Evolutionary conservation across 495 filamentous ascomycete species (phyloP), one percentile per base, ranked within the genome.

Genomic region (Poronia punctata): DNA sequence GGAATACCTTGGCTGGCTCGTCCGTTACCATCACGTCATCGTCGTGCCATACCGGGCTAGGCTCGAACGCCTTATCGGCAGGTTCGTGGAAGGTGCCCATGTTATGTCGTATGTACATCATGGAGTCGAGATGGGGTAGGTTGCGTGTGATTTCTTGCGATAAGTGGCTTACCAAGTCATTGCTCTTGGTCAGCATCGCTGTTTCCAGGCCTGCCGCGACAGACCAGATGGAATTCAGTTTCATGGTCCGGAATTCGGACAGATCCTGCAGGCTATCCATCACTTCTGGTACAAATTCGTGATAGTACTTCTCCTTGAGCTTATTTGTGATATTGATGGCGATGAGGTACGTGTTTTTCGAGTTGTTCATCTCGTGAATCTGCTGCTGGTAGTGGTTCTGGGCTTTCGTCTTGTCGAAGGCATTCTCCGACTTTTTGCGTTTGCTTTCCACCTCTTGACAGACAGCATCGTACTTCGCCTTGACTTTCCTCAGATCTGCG

Each of bases 31-130:
- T 88, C 11, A 72, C 59, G 35, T 80, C 83, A 50, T 95, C 90
- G 50, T 99, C 92, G 54, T 95, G 86, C 93, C 93, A 99, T 35
- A 99, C 81, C 5, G 89, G 88, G 59, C 89, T 95, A 1, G 92
- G 86, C 62, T 99, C 93, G 51, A 99, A 99, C 10, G 62, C 68
- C 54, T 94, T 78, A 63, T 93, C 80, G 5, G 69, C 45, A 2
- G 93, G 93, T 55, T 97, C 93, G 46, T 84, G 79, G 64, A 82
- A 88, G 43, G 73, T 65, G 26, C 74, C 76, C 46, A 82, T 78
- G 50, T 99, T 99, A 62, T 99, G 92, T 39, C 82, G 79, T 25
- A 89, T 77, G 62, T 93, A 99, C 93, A 99, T 99, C 69, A 90
- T 84, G 19, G 88, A 93, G 57, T 99, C 93, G 6, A 97, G 72